Evolutionary conservation across 345 rosid species (phyloP), one percentile per base, ranked within the genome.

Genomic region (Heritiera littoralis): DNA sequence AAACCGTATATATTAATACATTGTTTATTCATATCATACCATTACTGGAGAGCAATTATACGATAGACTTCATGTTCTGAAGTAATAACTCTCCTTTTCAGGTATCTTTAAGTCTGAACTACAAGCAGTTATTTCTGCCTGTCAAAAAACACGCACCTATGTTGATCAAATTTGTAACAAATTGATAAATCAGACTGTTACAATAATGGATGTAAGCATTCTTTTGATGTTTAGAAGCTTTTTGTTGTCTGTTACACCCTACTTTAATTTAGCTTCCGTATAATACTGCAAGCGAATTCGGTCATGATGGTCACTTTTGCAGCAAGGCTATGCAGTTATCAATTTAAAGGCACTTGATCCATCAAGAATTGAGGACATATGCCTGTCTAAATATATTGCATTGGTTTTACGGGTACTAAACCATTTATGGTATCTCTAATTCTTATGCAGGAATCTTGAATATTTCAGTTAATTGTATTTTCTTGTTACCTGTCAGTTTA

Each of bases 281-380:
- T 58, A 35, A 7, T 74, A 8, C 40, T 13, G 43, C 61, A 9
- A 32, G 28, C 10, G 10, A 72, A 72, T 72, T 52, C 13, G 13
- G 38, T 32, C 4, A 30, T 32, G 28, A 66, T 60, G 67, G 63
- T 58, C 78, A 65, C 77, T 73, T 75, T 54, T 69, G 86, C 90
- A 93, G 96, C 82, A 90, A 12, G 99, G 97, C 1, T 95, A 89
- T 85, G 97, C 92, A 78, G 75, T 92, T 68, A 78, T 95, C 79
- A 92, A 93, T 86, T 56, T 95, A 72, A 84, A 83, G 81, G 85
- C 82, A 75, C 93, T 93, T 64, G 85, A 91, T 66, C 89, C 92
- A 68, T 81, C 89, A 80, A 79, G 80, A 76, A 78, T 92, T 60
- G 77, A 77, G 72, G 95, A 89, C 75, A 82, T 92, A 71, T 91